Evolutionary conservation across 1,284 basidiomycete genomes (phyloP).

Genomic region (Sporisorium iseilematis-ciliati): DNA sequence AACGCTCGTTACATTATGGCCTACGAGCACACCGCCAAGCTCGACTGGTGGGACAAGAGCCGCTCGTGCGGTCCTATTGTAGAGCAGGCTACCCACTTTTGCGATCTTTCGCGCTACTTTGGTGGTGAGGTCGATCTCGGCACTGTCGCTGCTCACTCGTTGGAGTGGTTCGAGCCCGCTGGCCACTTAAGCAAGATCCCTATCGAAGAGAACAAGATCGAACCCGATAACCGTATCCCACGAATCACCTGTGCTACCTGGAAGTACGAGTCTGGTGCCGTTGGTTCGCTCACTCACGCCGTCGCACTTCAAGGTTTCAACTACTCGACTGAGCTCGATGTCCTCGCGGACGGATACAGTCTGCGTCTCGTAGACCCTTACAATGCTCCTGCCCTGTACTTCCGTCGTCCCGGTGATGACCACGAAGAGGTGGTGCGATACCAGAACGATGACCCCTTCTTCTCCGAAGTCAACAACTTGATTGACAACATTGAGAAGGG

Average conservation of each 20-base stretch:
- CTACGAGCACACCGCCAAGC: constrained; percentile 80
- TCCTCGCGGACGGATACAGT: constrained; percentile 66
- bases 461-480: constrained; percentile 67
- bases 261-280: constrained; percentile 68
- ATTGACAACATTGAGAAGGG: constrained; percentile 68
- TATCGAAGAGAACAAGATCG: constrained; percentile 83
- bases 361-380: constrained; percentile 68
- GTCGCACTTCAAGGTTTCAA: constrained; percentile 68
- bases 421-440: constrained; percentile 69
- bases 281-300: constrained; percentile 68
- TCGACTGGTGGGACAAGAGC: constrained; percentile 96
- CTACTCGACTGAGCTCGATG: constrained; percentile 68
- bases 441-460: constrained; percentile 69
- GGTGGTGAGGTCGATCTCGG: constrained; percentile 93
- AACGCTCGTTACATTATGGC: constrained; percentile 95
- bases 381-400: constrained; percentile 67
- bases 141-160: constrained; percentile 75
- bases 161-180: constrained; percentile 73
- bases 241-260: constrained; percentile 68
- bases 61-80: constrained; percentile 90
- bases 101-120: constrained; percentile 88
- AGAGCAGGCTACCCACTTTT: constrained; percentile 92
- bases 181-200: constrained; percentile 84
- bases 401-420: constrained; percentile 68
- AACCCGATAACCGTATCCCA: constrained; percentile 69